Conservation (phyloP, 2,329 filamentous ascomycete genomes). For the Byssothecium circinans region DNA sequence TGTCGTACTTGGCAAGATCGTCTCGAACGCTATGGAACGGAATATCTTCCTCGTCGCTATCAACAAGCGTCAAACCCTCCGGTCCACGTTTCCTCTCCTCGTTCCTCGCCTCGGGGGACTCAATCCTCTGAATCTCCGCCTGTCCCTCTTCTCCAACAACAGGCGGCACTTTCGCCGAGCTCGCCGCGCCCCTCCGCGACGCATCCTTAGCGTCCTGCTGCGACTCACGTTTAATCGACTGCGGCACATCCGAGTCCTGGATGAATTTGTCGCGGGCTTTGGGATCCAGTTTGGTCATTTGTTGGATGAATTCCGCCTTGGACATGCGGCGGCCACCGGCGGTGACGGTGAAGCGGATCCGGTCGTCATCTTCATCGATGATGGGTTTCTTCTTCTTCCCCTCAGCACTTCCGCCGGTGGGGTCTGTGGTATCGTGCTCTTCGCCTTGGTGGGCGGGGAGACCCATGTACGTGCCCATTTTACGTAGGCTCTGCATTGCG, state of each 20-base stretch:
- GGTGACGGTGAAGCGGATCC: constrained; percentile 75
- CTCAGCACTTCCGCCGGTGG: constrained; percentile 15
- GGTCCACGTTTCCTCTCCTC: constrained; percentile 34
- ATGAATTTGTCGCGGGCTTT: constrained; percentile 59
- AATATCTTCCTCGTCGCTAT: constrained; percentile 49
- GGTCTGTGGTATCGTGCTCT: constrained; percentile 17
- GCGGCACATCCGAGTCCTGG: constrained; percentile 51
- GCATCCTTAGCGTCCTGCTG: constrained; percentile 45
- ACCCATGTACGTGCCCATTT: constrained; percentile 59
- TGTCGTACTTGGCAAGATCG: constrained; percentile 32
- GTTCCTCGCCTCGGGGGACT: constrained; percentile 26
- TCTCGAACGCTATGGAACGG: constrained; percentile 51
- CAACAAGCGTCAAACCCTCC: constrained; percentile 48
- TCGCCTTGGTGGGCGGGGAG: constrained; percentile 32
- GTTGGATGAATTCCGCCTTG: constrained; percentile 76
- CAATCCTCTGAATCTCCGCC: constrained; percentile 36
- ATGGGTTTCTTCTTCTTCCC: constrained; percentile 35
- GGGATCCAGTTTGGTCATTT: constrained; percentile 72
- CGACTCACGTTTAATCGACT: constrained; percentile 51
- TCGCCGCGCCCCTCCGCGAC: constrained; percentile 29
- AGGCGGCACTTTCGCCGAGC: constrained; percentile 31
- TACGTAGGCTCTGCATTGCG: constrained; percentile 50
- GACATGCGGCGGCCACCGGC: constrained; percentile 74
- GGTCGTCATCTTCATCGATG: constrained; percentile 66
- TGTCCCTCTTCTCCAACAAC: constrained; percentile 38